These are phyloP conservation scores for Maudiozyma serrabonitensis DNA, from an alignment of 805 yeast species.

Conservation along the genomic window DNA sequence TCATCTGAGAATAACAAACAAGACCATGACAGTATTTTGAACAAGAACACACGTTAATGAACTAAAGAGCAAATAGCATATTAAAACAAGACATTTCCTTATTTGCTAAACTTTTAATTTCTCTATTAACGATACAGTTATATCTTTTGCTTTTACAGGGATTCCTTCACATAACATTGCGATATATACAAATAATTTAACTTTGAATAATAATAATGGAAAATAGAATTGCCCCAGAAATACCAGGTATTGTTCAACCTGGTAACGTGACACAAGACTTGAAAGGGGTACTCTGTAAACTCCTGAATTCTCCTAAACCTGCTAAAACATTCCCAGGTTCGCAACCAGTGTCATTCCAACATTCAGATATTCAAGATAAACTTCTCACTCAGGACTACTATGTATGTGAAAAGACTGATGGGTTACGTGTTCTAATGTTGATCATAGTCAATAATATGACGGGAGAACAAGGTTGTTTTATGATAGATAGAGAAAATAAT, in stretches of 20 bases:
- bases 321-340: conserved; percentile 68
- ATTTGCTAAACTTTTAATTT: too few species aligned
- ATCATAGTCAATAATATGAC: conserved; percentile 53
- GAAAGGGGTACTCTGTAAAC: conserved; percentile 54
- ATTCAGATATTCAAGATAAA: conserved; percentile 55
- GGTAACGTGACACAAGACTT: conserved; percentile 60
- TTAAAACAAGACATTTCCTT: too few species aligned
- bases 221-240: conserved; percentile 55
- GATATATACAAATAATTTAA: not conserved
- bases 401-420: conserved; percentile 95
- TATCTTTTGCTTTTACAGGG: too few species aligned
- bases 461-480: conserved; percentile 78
- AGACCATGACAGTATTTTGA: too few species aligned
- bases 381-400: conserved; percentile 67
- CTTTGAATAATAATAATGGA: conserved; percentile 13
- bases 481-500: conserved; percentile 83
- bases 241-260: conserved; percentile 78
- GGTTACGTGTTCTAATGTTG: conserved; percentile 73
- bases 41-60: too few species aligned
- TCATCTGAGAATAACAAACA: too few species aligned
- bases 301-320: conserved; percentile 45
- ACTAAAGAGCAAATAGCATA: too few species aligned
- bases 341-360: conserved; percentile 87
- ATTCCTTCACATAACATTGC: too few species aligned
- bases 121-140: too few species aligned